A percentile compares a stretch with the other conserved stretches of the same genome.
These are phyloP conservation scores for Lachancea dasiensis DNA, from an alignment of 805 yeast species.

Conservation along the genomic window DNA sequence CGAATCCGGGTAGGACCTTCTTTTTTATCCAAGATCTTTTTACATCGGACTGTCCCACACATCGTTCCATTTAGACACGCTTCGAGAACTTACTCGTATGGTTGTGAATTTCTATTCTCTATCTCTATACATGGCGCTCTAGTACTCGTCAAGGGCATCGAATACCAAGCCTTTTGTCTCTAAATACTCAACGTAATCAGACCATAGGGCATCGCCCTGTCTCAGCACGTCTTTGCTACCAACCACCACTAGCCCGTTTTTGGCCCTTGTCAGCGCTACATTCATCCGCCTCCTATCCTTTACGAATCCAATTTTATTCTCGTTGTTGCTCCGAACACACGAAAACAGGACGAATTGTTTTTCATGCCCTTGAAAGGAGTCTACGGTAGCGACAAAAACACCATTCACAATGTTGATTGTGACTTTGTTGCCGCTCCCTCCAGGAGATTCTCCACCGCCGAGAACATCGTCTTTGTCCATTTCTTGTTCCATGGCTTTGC, in stretches of 20 bases:
- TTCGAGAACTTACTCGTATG: too few relatives aligned
- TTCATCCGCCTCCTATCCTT: conserved; percentile 57
- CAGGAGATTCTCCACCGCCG: conserved; percentile 28
- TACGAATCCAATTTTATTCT: conserved; percentile 55
- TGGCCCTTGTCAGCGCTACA: conserved; percentile 69
- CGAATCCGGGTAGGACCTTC: conserved; percentile 81
- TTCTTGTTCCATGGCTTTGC: conserved; percentile 42
- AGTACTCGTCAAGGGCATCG: conserved; percentile 19
- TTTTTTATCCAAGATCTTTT: conserved; percentile 1
- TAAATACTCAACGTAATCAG: conserved; percentile 40
- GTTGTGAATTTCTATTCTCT: too few relatives aligned
- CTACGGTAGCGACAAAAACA: conserved; percentile 56
- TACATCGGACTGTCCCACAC: not conserved
- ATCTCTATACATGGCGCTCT: not conserved
- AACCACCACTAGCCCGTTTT: conserved; percentile 51
- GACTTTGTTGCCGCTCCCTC: conserved; percentile 11
- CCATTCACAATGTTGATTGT: conserved; percentile 37
- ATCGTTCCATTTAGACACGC: too few relatives aligned
- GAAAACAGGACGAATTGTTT: conserved; percentile 75
- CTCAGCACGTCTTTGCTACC: conserved; percentile 53
- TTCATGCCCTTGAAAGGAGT: conserved; percentile 90
- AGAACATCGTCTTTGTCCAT: conserved; percentile 56
- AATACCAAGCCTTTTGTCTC: conserved; percentile 32
- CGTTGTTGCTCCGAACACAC: conserved; percentile 62
- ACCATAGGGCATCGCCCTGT: conserved; percentile 45